A percentile compares a stretch with the other conserved stretches of the same genome.
These are phyloP conservation scores for Puccinia hordei DNA, from an alignment of 1,284 basidiomycete genomes.

Conservation along the genomic window DNA sequence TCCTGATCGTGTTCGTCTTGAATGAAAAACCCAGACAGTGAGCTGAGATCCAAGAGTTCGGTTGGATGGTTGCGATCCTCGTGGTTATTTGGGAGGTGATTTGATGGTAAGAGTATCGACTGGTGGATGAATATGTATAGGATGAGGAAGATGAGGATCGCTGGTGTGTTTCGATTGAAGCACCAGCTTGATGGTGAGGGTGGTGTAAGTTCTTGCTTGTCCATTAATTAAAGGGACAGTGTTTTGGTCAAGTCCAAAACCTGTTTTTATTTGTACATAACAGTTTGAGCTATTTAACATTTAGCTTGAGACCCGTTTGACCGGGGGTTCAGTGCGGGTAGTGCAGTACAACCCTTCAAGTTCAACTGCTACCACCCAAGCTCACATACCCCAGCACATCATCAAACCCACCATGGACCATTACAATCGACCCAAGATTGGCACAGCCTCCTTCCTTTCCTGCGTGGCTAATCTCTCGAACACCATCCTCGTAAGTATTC, in stretches of 20 bases:
- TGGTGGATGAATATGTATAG: not conserved
- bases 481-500: conserved; percentile 58
- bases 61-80: too few species aligned
- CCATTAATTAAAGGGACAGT: too few species aligned
- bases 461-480: conserved; percentile 59
- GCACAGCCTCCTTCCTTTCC: conserved; percentile 51
- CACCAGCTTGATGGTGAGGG: not conserved
- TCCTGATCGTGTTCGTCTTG: conserved; percentile 25
- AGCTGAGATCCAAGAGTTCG: conserved; percentile 15
- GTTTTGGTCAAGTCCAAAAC: too few species aligned
- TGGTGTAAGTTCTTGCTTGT: not conserved
- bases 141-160: not conserved
- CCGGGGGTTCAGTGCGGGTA: too few species aligned
- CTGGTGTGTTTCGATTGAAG: not conserved
- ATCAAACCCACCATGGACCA: not conserved
- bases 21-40: conserved; percentile 31
- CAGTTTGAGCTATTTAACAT: not conserved
- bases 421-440: not conserved
- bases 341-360: not conserved
- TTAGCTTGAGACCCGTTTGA: too few species aligned
- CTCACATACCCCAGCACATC: too few species aligned
- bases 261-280: not conserved
- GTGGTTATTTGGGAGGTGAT: not conserved
- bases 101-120: not conserved
- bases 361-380: not conserved